Evolutionary conservation across 2,329 filamentous ascomycete species (phyloP).

Genomic region (Graphilbum sp.): DNA sequence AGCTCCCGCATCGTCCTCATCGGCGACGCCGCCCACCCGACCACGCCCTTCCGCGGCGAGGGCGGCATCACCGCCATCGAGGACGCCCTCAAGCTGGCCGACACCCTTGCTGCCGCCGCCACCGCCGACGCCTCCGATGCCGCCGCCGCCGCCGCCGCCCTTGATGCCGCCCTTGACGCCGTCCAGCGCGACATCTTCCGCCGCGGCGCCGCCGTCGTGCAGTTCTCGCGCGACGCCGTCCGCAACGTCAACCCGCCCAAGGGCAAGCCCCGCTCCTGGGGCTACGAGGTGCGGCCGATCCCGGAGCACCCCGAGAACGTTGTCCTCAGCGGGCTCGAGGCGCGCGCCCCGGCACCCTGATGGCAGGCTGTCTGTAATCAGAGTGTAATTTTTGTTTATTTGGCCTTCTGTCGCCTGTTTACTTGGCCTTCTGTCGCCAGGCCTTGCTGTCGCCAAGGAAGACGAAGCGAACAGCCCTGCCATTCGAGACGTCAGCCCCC

Average conservation of each 20-base stretch:
- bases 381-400: too few relatives aligned
- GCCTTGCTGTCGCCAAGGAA: too few relatives aligned
- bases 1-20: conserved; percentile 21
- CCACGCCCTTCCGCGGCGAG: conserved; percentile 29
- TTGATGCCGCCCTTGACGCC: conserved; percentile 9
- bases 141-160: not conserved
- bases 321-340: not conserved
- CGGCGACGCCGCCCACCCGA: conserved; percentile 30
- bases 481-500: too few relatives aligned
- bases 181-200: conserved; percentile 14
- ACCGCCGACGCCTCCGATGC: not conserved
- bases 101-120: conserved; percentile 9
- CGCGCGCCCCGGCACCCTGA: too few relatives aligned
- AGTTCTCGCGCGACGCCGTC: not conserved
- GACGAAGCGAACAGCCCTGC: too few relatives aligned
- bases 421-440: too few relatives aligned
- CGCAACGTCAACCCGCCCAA: not conserved
- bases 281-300: not conserved
- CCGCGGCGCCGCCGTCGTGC: not conserved
- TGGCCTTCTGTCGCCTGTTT: too few relatives aligned
- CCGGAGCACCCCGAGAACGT: not conserved
- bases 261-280: not conserved
- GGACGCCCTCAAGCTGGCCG: conserved; percentile 17
- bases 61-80: conserved; percentile 28
- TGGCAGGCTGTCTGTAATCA: too few relatives aligned